Base-by-base conservation (phyloP, 148 eudicot genomes). In the Beta vulgaris region DNA sequence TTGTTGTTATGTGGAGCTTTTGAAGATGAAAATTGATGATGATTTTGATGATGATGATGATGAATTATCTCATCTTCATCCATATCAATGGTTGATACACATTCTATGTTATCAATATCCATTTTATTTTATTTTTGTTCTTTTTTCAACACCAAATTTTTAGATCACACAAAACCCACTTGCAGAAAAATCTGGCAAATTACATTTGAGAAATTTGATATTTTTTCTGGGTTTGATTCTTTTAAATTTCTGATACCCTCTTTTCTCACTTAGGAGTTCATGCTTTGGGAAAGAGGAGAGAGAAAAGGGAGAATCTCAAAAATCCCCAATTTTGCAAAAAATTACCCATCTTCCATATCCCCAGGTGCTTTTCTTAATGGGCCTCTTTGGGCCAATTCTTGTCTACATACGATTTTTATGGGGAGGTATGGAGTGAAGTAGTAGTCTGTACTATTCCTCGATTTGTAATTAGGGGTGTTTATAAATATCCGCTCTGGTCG, bases 41-140 rank as follows among this genome's bases (percentile, higher is more conserved):
- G 78, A n/a, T 46, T 71, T 77, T 69, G 88, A 7, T 77, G 82
- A 44, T 79, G 66, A n/a, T 46, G 77, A 78, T 74, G 77, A 15
- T 71, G 79, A 68, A 78, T 82, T 68, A 88, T 78, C 77, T 88
- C 94, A 71, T 88, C 91, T 49, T 88, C 90, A 82, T 91, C 92
- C 82, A 85, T 68, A 48, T 91, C 93, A 0, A 84, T 77, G 8
- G 90, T 77, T 42, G 94, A 84, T 58, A 91, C 82, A 70, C 93
- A 93, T 73, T 93, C 98, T 42, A 89, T 82, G 83, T 68, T 93
- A 42, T 89, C 89, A 59, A 79, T 68, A 61, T 93, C 98, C 97
- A 93, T 93, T 67, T 21, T 23, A 51, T 31, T 13, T 18, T 36
- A 46, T 7, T 31, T n/a, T 51, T 18, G n/a, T n/a, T n/a, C n/a